Evolutionary conservation across 2,329 filamentous ascomycete species (phyloP).

Genomic region (Thelonectria olida): DNA sequence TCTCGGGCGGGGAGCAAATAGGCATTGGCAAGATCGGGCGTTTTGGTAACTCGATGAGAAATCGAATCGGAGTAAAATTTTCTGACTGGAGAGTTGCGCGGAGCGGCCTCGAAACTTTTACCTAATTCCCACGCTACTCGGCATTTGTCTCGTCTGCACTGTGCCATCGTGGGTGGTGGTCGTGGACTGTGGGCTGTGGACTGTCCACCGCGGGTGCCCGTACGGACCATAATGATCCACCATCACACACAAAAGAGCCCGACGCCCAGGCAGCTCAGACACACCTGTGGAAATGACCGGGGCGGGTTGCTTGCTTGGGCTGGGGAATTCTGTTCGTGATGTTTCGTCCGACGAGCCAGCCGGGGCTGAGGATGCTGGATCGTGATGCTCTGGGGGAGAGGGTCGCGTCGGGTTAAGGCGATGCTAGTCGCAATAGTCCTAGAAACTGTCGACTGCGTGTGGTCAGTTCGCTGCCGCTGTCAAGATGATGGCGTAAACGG

Average conservation of each 20-base stretch:
- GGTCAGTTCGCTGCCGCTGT: neutral
- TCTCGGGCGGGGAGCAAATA: conserved; percentile 36
- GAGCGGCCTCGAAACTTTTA: conserved; percentile 45
- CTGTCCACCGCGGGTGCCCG: neutral
- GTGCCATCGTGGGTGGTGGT: conserved; percentile 32
- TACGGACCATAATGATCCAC: too few relatives aligned
- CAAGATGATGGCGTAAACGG: neutral
- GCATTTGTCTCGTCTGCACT: conserved; percentile 37
- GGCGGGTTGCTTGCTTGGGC: neutral
- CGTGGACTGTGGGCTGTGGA: conserved; percentile 10
- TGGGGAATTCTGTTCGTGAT: conserved; percentile 5
- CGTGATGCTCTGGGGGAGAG: neutral
- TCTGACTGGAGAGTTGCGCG: conserved; percentile 47
- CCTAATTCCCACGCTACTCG: conserved; percentile 47
- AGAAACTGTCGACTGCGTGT: neutral
- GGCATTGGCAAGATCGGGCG: conserved; percentile 28
- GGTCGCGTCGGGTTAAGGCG: neutral
- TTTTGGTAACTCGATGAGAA: conserved; percentile 44
- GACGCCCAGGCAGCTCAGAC: conserved; percentile 6
- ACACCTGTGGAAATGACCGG: conserved; percentile 7
- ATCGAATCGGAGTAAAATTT: conserved; percentile 45
- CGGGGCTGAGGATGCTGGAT: conserved; percentile 1
- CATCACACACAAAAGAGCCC: conserved; percentile 3
- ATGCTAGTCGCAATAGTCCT: neutral
- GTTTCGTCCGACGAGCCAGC: neutral